Evolutionary conservation across 2,329 filamentous ascomycete species (phyloP), one percentile per base, ranked within the genome.

Genomic region (Hymenoscyphus scutula): DNA sequence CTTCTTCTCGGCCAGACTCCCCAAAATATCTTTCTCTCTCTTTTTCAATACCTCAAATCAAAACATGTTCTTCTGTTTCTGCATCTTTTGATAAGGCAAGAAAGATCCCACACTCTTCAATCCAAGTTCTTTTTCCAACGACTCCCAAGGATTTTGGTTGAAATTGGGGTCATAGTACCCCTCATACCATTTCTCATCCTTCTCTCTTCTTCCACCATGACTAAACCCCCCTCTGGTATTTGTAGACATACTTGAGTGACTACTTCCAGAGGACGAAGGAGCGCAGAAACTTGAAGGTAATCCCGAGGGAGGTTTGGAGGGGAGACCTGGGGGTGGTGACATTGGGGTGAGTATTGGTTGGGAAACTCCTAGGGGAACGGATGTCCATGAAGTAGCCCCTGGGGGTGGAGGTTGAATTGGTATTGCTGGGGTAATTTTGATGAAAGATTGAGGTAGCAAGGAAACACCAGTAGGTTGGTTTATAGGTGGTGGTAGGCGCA

Each of bases 91-190:
- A 17, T 15, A 37, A 37, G 45, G 45, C 5, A 51, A 15, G 10
- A 23, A 51, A 25, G 45, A 51, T 13, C 58, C 58, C 11, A 34
- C 25, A 17, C 45, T 38, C 30, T 25, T 17, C 13, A 60, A 66
- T 0, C 80, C 80, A 27, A 74, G 74, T 6, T 73, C 68, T 68
- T 77, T 76, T 73, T 88, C 85, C 23, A 88, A 74, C 8, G 72
- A 74, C 58, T 80, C 82, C 90, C 90, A 93, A 0, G 90, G 90
- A 72, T 93, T 91, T 72, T 87, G 81, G 68, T 91, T 85, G 65
- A 88, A 90, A 62, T 80, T 82, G 0, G 84, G 82, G 63, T 90
- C 83, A 74, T 91, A 92, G 74, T 90, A 91, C 38, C 81, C 85
- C 45, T 81, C 77, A 74, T 88, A 90, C 79, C 88, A 90, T 1